A percentile compares a stretch with the other conserved stretches of the same genome.
Evolutionary conservation across 2,329 filamentous ascomycete genomes (phyloP).

Genomic region (Curvularia hawaiiensis): DNA sequence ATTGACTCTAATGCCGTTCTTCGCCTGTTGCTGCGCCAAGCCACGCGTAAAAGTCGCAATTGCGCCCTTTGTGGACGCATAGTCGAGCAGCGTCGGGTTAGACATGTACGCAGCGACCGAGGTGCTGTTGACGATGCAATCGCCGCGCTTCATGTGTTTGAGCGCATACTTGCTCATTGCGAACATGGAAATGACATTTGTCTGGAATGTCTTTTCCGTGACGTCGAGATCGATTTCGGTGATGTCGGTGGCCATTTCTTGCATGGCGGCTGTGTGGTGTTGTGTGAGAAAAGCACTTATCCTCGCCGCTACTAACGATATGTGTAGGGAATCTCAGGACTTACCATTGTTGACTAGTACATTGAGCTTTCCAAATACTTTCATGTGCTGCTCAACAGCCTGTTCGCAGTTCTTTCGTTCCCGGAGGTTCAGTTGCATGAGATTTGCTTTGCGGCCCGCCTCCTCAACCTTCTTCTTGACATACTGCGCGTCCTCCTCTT

Average conservation of each 20-base stretch:
- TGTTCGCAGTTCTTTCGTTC: conserved; percentile 69
- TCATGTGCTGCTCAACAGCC: conserved; percentile 66
- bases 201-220: conserved; percentile 66
- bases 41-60: conserved; percentile 77
- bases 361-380: conserved; percentile 69
- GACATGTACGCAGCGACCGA: conserved; percentile 81
- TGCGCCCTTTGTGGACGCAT: conserved; percentile 76
- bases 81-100: conserved; percentile 76
- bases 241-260: conserved; percentile 60
- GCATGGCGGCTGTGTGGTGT: conserved; percentile 54
- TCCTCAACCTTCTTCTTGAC: conserved; percentile 72
- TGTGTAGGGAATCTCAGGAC: not conserved
- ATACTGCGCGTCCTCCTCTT: conserved; percentile 74
- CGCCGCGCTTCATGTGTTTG: conserved; percentile 71
- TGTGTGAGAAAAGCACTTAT: not conserved
- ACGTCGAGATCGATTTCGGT: conserved; percentile 60
- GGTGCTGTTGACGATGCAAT: conserved; percentile 79
- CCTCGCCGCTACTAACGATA: not conserved
- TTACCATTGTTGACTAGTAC: conserved; percentile 51
- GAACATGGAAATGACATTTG: conserved; percentile 79
- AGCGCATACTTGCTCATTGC: conserved; percentile 76
- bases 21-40: conserved; percentile 72
- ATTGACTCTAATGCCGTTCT: conserved; percentile 74
- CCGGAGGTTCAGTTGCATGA: conserved; percentile 60
- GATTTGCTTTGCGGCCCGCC: conserved; percentile 60